Evolutionary conservation across 768 basidiomycete species (phyloP).

Genomic region (Sporobolomyces roseus): DNA sequence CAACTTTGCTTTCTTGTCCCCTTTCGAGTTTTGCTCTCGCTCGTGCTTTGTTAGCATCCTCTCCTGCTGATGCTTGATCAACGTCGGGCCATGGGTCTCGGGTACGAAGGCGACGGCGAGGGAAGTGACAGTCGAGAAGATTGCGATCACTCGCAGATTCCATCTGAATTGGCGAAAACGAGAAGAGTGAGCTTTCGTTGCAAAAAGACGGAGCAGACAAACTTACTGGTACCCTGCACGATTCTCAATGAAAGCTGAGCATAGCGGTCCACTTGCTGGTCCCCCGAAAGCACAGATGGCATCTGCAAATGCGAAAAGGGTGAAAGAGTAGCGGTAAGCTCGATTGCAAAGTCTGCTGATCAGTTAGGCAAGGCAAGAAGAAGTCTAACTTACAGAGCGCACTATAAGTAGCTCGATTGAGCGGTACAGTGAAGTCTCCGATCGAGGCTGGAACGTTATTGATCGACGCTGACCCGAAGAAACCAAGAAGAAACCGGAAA

Average conservation of each 20-base stretch:
- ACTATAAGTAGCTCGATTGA: constrained; percentile 15
- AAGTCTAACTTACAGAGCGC: background rate
- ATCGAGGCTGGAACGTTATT: constrained; percentile 51
- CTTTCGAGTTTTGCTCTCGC: background rate
- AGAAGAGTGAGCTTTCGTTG: background rate
- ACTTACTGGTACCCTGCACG: constrained; percentile 21
- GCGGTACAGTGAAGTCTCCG: constrained; percentile 14
- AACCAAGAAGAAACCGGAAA: constrained; percentile 51
- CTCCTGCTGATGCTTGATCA: background rate
- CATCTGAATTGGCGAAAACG: background rate
- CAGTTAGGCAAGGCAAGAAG: background rate
- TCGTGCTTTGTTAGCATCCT: background rate
- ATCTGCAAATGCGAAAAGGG: background rate
- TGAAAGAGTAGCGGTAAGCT: too few relatives aligned
- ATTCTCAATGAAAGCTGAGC: constrained; percentile 28
- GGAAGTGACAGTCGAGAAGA: constrained; percentile 26
- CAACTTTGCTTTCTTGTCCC: too few relatives aligned
- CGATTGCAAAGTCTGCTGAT: too few relatives aligned
- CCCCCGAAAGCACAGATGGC: constrained; percentile 34
- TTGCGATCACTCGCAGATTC: constrained; percentile 38
- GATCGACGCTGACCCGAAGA: constrained; percentile 50
- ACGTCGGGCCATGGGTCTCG: constrained; percentile 38
- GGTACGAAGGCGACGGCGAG: constrained; percentile 27
- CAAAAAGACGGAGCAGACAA: background rate
- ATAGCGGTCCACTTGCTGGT: constrained; percentile 26